These are phyloP conservation scores for Metarhizium guizhouense DNA, from an alignment of 2,329 filamentous ascomycete genomes.

Conservation along the genomic window DNA sequence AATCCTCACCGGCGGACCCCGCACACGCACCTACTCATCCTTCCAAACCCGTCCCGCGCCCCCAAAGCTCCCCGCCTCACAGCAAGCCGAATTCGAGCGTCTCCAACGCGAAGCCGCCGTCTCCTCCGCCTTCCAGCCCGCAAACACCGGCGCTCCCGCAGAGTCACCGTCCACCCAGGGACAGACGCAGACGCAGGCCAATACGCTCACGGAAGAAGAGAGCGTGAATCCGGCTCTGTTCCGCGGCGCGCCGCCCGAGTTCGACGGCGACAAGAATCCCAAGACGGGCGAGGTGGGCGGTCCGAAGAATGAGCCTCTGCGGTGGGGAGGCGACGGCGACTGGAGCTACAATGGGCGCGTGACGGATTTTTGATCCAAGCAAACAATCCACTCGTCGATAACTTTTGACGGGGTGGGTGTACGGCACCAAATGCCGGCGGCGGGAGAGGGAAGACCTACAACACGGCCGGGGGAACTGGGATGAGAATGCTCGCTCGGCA, in stretches of 20 bases:
- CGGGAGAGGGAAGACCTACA: too few relatives aligned
- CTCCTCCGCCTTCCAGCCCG: constrained; percentile 30
- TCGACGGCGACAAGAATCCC: constrained; percentile 85
- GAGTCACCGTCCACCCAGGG: not conserved
- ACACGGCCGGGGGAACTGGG: too few relatives aligned
- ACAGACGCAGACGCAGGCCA: not conserved
- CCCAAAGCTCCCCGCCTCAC: constrained; percentile 75
- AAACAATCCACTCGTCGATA: not conserved
- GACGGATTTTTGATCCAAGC: constrained; percentile 64
- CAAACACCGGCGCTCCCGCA: constrained; percentile 6
- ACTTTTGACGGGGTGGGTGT: not conserved
- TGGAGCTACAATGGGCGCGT: constrained; percentile 96
- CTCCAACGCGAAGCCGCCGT: constrained; percentile 59
- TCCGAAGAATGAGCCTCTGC: constrained; percentile 90
- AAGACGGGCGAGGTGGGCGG: constrained; percentile 93
- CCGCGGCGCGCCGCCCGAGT: constrained; percentile 77
- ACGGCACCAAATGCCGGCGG: not conserved
- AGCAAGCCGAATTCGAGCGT: constrained; percentile 84
- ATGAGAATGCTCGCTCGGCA: too few relatives aligned
- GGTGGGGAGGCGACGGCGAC: constrained; percentile 68
- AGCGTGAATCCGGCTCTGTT: constrained; percentile 51
- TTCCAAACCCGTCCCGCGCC: constrained; percentile 58
- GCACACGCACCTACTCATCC: constrained; percentile 23
- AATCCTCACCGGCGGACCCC: constrained; percentile 5
- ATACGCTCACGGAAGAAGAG: constrained; percentile 14